These are phyloP conservation scores for Phytophthora brassicae DNA, from an alignment of 352 stramenopile species.

Conservation along the genomic window DNA sequence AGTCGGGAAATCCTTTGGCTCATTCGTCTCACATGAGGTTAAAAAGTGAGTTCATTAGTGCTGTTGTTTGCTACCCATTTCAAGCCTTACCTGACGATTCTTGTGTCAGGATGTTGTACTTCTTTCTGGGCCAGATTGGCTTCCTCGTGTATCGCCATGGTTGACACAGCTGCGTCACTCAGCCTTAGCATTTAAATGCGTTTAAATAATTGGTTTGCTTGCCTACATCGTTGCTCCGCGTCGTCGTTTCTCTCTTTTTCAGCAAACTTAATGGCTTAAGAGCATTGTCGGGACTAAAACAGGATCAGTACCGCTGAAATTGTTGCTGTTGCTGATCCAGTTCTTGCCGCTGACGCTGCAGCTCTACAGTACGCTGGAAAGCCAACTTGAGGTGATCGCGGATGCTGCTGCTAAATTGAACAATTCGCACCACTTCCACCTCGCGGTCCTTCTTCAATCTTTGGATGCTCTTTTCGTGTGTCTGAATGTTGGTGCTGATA, in stretches of 20 bases:
- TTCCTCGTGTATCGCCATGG: constrained; percentile 80
- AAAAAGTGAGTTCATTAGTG: constrained; percentile 56
- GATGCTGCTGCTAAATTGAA: constrained; percentile 60
- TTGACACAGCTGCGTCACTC: constrained; percentile 33
- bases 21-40: constrained; percentile 84
- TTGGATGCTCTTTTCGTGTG: constrained; percentile 40
- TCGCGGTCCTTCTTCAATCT: constrained; percentile 54
- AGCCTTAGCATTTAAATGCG: constrained; percentile 5
- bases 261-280: neutral
- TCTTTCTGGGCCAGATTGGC: constrained; percentile 79
- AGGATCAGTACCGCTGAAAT: constrained; percentile 21
- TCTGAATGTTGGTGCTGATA: constrained; percentile 50
- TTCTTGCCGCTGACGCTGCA: constrained; percentile 35
- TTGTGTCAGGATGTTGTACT: constrained; percentile 74
- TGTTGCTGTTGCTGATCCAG: constrained; percentile 23
- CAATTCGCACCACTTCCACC: constrained; percentile 68
- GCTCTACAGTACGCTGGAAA: constrained; percentile 33
- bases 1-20: constrained; percentile 85
- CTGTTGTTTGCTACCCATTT: neutral
- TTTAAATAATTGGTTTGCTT: constrained; percentile 43
- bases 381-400: constrained; percentile 55
- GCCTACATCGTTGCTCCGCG: constrained; percentile 11
- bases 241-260: neutral
- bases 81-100: constrained; percentile 3
- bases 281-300: constrained; percentile 1